Evolutionary conservation across 306 rosid genomes (phyloP), one percentile per base, ranked within the genome.

Genomic region (Vigna trinervia): DNA sequence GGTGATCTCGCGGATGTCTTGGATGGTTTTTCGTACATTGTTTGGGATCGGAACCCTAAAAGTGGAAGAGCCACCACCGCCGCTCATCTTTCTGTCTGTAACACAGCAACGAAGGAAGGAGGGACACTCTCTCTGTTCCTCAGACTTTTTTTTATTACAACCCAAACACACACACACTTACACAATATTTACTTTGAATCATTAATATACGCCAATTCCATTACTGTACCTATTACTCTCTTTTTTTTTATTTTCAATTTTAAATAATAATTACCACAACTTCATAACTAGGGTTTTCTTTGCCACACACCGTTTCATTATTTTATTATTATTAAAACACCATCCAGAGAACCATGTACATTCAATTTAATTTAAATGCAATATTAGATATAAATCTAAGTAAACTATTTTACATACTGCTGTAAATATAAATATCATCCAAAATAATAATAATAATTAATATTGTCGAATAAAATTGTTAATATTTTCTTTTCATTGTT

Each of bases 21-120:
- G 77, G 61, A 92, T 89, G 76, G 67, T 87, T 79, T 76, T 86
- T 72, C 84, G 83, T 68, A 82, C 89, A 84, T 86, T 85, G 85
- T 26, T 71, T 3, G 97, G 93, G 86, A 90, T 89, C 85, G 90
- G 85, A 87, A 86, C 92, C 91, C 93, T 87, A 90, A 86, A 43
- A 17, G 52, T 52, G 8, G 71, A 41, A 73, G 74, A 71, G 71
- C 86, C 93, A 23, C 85, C 91, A 23, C 86, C 89, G 82, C 85
- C 80, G 88, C 88, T 86, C 90, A 88, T 90, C 67, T 71, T 76
- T 36, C 59, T 50, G 39, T 17, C 13, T 28, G 48, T 32, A 51
- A 56, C 41, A 15, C 32, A 17, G 32, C 28, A 45, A 77, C 45
- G 74, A 75, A 78, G 32, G 74, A 78, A 78, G 41, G 65, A 60